Conservation (phyloP, 1,284 basidiomycete species). For the Rhodotorula sp. region DNA sequence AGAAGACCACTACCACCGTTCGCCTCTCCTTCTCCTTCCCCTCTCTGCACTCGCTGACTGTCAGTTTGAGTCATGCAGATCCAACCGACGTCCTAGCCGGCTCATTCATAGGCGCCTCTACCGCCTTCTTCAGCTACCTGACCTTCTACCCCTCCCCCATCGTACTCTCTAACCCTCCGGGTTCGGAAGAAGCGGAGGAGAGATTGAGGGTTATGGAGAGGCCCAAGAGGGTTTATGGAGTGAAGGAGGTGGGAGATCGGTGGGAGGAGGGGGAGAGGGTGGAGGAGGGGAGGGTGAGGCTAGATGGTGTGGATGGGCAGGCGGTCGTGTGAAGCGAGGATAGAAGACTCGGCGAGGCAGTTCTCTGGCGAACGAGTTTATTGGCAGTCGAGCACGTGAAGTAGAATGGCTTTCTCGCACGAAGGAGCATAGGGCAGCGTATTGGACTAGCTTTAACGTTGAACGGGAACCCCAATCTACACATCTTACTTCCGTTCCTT, state of each 20-base stretch:
- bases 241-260: background rate
- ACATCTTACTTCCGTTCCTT: too few species aligned
- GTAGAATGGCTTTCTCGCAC: too few species aligned
- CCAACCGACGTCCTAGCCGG: constrained; percentile 37
- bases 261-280: constrained; percentile 3
- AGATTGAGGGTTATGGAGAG: constrained; percentile 6
- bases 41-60: too few species aligned
- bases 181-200: constrained; percentile 1
- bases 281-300: constrained; percentile 4
- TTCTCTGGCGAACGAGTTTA: too few species aligned
- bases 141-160: constrained; percentile 39
- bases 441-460: too few species aligned
- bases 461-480: too few species aligned
- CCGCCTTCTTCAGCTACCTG: constrained; percentile 28
- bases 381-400: too few species aligned
- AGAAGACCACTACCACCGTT: constrained; percentile 39
- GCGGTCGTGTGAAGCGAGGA: too few species aligned
- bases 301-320: background rate
- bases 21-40: too few species aligned
- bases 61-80: background rate
- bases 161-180: background rate
- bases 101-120: constrained; percentile 28
- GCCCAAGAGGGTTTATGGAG: constrained; percentile 11
- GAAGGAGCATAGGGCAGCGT: too few species aligned
- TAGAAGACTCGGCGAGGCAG: too few species aligned